A percentile compares a stretch with the other conserved stretches of the same genome.
Conservation (phyloP, 495 filamentous ascomycete species). For the Pseudomonodictys pantanalensis region DNA sequence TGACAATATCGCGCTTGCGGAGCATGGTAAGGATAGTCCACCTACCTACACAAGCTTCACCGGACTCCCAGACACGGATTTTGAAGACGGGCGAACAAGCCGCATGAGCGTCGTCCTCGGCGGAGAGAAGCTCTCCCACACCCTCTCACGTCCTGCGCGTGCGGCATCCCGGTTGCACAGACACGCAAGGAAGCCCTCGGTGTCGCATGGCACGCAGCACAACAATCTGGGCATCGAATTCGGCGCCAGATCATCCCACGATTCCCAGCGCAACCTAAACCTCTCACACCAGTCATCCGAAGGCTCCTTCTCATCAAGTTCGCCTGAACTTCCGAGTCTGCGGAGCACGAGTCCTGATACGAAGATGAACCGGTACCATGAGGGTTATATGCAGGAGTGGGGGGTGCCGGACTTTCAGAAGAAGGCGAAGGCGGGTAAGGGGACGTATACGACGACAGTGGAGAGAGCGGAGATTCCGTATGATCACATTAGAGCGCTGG, state of each 20-base stretch:
- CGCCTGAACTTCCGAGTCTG: no score
- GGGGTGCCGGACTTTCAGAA: constrained; percentile 22
- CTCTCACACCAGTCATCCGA: constrained; percentile 4
- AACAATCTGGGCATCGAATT: constrained; percentile 7
- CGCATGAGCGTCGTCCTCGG: constrained; percentile 6
- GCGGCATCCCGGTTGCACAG: neutral
- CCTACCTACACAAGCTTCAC: no score
- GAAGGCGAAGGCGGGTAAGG: neutral
- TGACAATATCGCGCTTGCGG: neutral
- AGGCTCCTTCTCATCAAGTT: neutral
- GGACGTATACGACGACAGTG: constrained; percentile 23
- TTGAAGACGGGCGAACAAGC: constrained; percentile 8
- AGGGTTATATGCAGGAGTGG: constrained; percentile 23
- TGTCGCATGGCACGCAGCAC: neutral
- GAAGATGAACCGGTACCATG: neutral
- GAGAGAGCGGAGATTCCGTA: constrained; percentile 22
- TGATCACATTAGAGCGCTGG: constrained; percentile 26
- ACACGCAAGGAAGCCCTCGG: neutral
- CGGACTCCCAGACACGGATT: neutral
- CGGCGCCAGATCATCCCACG: constrained; percentile 6
- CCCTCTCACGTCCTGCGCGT: neutral
- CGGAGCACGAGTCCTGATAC: neutral
- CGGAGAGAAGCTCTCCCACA: neutral
- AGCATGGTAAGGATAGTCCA: constrained; percentile 8
- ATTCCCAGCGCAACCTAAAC: constrained; percentile 6